Evolutionary conservation across 202 grass and related monocot genomes (phyloP).

Genomic region (Panicum hallii): DNA sequence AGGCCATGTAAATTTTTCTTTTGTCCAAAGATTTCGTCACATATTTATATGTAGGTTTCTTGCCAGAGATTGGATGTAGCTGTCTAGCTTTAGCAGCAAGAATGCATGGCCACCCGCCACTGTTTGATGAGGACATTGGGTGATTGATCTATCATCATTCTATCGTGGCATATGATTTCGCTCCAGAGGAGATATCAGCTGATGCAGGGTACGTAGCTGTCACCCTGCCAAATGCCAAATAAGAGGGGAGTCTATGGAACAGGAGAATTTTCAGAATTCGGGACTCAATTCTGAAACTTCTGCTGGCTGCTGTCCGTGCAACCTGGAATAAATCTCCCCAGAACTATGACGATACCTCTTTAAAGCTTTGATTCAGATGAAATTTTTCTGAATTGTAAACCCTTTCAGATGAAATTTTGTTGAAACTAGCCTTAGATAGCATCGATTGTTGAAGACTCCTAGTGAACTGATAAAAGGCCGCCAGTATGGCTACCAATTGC

Average conservation of each 20-base stretch:
- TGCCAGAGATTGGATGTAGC: background rate
- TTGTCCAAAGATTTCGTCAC: background rate
- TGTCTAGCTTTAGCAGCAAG: background rate
- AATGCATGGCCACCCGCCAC: background rate
- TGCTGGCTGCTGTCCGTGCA: background rate
- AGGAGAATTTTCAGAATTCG: background rate
- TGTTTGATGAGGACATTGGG: background rate
- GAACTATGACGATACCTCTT: background rate
- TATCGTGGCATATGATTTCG: background rate
- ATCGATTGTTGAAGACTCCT: background rate
- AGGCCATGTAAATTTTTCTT: too few relatives aligned
- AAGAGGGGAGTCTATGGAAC: background rate
- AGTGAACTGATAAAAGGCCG: background rate
- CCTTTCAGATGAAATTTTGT: background rate
- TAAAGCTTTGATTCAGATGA: background rate
- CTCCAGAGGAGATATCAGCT: constrained; percentile 11
- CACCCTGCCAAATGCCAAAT: constrained; percentile 11
- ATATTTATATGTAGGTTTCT: background rate
- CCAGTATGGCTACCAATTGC: background rate
- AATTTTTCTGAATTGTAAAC: background rate
- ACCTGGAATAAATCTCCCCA: background rate
- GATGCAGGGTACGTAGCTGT: constrained; percentile 17
- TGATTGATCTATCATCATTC: background rate
- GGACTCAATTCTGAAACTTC: too few relatives aligned
- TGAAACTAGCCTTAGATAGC: background rate